Base-by-base conservation (phyloP, 2,329 filamentous ascomycete species). In the Purpureocillium takamizusanense region DNA sequence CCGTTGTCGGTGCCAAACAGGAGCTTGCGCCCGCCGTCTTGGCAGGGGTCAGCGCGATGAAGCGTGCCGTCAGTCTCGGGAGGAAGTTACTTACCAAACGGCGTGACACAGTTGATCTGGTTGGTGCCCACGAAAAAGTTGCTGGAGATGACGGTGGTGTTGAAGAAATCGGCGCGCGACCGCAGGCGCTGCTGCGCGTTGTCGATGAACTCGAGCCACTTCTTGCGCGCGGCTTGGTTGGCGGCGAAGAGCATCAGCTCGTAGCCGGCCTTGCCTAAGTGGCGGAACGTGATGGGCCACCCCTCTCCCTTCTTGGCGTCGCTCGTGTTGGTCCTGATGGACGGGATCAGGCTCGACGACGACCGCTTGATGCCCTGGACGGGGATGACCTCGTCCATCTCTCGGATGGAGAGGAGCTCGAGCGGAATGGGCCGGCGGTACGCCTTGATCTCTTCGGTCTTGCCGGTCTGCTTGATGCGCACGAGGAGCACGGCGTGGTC, bases 191-290 rank as follows among this genome's bases (percentile, higher is more conserved):
- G 80, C 60, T 98, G 94, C 48, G 95, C 88, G 36, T 80, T 75
- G 53, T 95, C 87, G 51, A 98, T 95, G 54, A 86, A 82, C 63
- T 98, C 89, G 57, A 98, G 87, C 83, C 92, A 98, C 63, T 97
- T 98, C 59, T 90, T 86, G 42, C 92, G 77, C 18, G 87, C 86
- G 8, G 86, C 83, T 50, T 86, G 82, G 42, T 86, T 94, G 9
- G 83, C 80, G 34, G 88, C 90, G 60, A 83, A 97, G 4, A 98
- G 72, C 4, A 89, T 92, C 52, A 88, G 69, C 57, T 95, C 90
- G 56, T 95, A 98, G 25, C 90, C 92, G 38, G 88, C 89, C 62
- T 94, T 95, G 35, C 92, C 92, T 42, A 98, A 74, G 69, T 95
- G 88, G 50, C 86, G 82, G 71, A 98, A 98, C 2, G 90, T 97